Base-by-base conservation (phyloP, 495 filamentous ascomycete species). In the Aspergillus homomorphus region DNA sequence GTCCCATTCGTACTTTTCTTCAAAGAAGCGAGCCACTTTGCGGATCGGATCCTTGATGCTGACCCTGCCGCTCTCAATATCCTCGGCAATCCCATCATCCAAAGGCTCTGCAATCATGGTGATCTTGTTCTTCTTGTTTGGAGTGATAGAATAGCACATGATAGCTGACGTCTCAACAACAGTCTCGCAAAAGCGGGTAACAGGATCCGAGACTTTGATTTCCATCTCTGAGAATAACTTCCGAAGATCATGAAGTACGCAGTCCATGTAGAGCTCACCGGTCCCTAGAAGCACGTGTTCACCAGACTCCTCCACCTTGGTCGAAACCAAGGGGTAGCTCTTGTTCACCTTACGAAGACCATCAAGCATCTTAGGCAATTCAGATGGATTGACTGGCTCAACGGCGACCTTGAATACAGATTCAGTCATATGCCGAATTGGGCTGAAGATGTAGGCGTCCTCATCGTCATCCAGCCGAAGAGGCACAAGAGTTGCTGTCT, bases 121-220 rank as follows among this genome's bases (percentile, higher is more conserved):
- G 69, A 98, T 89, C 72, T 96, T 97, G 75, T 98, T 98, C 75
- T 96, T 96, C 70, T 98, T 98, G 74, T 98, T 98, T 7, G 94
- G 94, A 4, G 94, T 98, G 62, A 96, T 83, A 12, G 94, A 92
- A 72, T 96, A 98, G 71, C 94, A 98, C 78, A 97, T 97, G 57
- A 96, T 96, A 24, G 93, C 92, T 19, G 90, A 96, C 51, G 91
- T 95, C 69, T 98, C 95, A 51, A 95, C 91, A n/a, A 96, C 91
- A 3, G 94, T 98, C 76, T 98, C 94, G 73, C 91, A 95, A 79
- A 98, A 98, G 26, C 94, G 84, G 22, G 95, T 97, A 19, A 98
- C 95, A 5, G 94, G 94, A 67, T 98, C 94, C 10, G 94, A 98
- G 48, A 98, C 91, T 74, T 96, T 96, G 73, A 98, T 84, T 67